phyloP scores from a whole-genome alignment of 257 asterid species.

The Cinchona pubescens region DNA sequence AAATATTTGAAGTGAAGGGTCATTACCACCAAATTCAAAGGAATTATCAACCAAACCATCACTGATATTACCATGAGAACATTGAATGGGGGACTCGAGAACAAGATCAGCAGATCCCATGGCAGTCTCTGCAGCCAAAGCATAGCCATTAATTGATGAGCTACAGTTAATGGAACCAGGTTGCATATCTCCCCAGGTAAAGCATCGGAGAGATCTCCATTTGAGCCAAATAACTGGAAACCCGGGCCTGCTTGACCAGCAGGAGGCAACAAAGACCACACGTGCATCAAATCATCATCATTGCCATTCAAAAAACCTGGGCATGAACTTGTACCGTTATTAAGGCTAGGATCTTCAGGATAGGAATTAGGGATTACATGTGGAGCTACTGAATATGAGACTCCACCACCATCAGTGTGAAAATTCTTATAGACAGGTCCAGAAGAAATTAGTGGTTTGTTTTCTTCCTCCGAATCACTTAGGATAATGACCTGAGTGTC shows the following conservation, averaged over 20 bases:
- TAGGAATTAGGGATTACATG: constrained; percentile 60
- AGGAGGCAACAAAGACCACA: constrained; percentile 81
- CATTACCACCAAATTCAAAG: constrained; percentile 60
- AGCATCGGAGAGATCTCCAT: constrained; percentile 61
- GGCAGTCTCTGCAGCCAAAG: constrained; percentile 45
- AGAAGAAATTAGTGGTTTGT: constrained; percentile 39
- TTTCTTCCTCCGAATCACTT: constrained; percentile 90
- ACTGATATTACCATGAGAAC: constrained; percentile 37
- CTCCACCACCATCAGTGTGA: constrained; percentile 39
- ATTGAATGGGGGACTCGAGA: constrained; percentile 43
- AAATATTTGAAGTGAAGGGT: constrained; percentile 91
- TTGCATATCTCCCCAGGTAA: constrained; percentile 61
- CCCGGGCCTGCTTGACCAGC: constrained; percentile 70
- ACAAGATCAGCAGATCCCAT: constrained; percentile 53
- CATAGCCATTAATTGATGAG: constrained; percentile 49
- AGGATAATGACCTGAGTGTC: constrained; percentile 70
- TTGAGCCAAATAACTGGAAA: constrained; percentile 82
- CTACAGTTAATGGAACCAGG: constrained; percentile 52
- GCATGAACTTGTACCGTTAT: constrained; percentile 45
- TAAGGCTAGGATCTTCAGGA: constrained; percentile 50
- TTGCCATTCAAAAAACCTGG: constrained; percentile 45
- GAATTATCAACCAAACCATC: constrained; percentile 72
- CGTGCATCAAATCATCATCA: constrained; percentile 64
- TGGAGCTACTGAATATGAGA: constrained; percentile 42
- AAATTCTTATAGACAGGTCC: constrained; percentile 34